Base-by-base conservation (phyloP, 148 eudicot genomes). In the Polygonum maritimum region DNA sequence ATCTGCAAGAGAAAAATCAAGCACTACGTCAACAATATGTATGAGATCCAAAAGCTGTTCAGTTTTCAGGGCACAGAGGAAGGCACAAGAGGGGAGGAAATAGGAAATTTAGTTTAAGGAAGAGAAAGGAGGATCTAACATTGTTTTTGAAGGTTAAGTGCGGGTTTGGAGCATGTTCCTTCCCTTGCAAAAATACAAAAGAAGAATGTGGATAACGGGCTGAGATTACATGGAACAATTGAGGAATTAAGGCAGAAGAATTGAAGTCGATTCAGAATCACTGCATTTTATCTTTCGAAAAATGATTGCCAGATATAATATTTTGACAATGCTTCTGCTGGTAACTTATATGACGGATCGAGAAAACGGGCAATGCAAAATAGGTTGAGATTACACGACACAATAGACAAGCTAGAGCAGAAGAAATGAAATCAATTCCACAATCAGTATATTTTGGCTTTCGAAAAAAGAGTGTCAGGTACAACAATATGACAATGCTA, bases 81-180 rank as follows among this genome's bases (percentile, higher is more conserved):
- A 60, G 6, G 69, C 36, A 31, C 36, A 12, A 26, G 31, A 60
- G 31, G 16, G 67, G 26, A 60, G 67, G 69, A 26, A 60, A 11
- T 9, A 35, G 14, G 65, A 58, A 58, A 58, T 7, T 22, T 21
- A 58, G 65, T 11, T 31, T 12, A 60, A 60, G 36, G 69, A 60
- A 60, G 69, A 60, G 69, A 26, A 60, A 60, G 69, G 36, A 60
- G 69, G 26, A 54, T 22, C 69, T 60, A 60, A 60, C 69, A 31
- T 60, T 22, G 36, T 60, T 60, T 60, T 60, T 5, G 69, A 60
- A 35, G 69, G 36, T 60, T 26, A 60, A 26, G 36, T 22, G 38
- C 36, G 38, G 69, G 69, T 60, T 26, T 60, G 69, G 69, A 60
- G 69, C 69, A 60, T 60, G 36, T 60, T 60, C 31, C 39, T 60